Base-by-base conservation (phyloP, 192 early-diverging fungal species). In the Coemansia sp. region DNA sequence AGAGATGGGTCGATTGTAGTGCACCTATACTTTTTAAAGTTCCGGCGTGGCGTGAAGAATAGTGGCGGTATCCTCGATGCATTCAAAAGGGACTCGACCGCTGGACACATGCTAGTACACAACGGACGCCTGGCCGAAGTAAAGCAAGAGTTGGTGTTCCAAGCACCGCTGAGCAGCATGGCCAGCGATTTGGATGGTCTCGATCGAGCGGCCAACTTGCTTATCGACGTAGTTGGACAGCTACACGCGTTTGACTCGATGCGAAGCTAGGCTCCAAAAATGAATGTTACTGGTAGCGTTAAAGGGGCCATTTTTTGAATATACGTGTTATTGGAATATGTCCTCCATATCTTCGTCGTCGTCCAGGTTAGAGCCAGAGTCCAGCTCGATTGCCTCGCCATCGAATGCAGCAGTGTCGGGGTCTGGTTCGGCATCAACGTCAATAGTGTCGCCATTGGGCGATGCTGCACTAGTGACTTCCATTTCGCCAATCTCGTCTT, bases 291-390 rank as follows among this genome's bases (percentile, higher is more conserved):
- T 58, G 5, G 2, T 36, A 34, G 18, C 31, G 31, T 3, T 31
- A 31, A 31, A 31, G 1, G 31, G 4, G 31, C 2, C 2, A 4
- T 31, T 31, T 4, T 31, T n/a, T n/a, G n/a, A n/a, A n/a, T n/a
- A 4, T 37, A 10, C 9, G 20, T 37, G 28, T 59, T 65, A 81
- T 37, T 81, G 65, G 26, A 81, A 81, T 26, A 81, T 81, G 50
- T 81, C 69, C 36, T 81, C 73, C 78, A 81, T 81, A 16, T 71
- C 78, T 10, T 73, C 77, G 37, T 79, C 77, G 51, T 79, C 63
- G 35, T 79, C 78, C 13, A 72, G 40, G 10, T 81, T 73, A 20
- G 78, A 81, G 34, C 40, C 60, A 20, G 73, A 71, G 53, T 71
- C 72, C 20, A 75, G 36, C 23, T 68, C 78, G 43, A 81, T 81